These are phyloP conservation scores for Lentinula raphanica DNA, from an alignment of 768 basidiomycete genomes.

Conservation along the genomic window DNA sequence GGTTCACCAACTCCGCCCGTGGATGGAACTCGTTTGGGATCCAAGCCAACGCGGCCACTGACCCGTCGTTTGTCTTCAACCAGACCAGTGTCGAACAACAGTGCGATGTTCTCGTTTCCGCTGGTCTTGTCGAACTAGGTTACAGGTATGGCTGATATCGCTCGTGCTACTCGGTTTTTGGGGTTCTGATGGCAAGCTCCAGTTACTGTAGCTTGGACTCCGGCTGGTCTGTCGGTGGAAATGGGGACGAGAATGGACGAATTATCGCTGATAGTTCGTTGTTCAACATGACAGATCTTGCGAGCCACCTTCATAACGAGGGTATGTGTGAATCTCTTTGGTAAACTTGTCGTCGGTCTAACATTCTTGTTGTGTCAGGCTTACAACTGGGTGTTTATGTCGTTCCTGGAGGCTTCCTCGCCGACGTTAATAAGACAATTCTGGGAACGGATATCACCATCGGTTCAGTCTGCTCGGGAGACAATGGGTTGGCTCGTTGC, in stretches of 20 bases:
- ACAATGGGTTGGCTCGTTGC: conserved; percentile 7
- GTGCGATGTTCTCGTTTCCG: conserved; percentile 5
- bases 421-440: conserved; percentile 9
- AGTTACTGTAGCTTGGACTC: conserved; percentile 8
- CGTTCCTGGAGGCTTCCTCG: conserved; percentile 7
- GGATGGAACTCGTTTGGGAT: conserved; percentile 11
- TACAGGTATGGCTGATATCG: neutral
- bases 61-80: conserved; percentile 5
- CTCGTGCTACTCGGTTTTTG: neutral
- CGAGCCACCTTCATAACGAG: conserved; percentile 6
- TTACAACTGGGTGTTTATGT: conserved; percentile 9
- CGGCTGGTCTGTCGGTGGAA: conserved; percentile 10
- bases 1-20: conserved; percentile 5
- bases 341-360: neutral
- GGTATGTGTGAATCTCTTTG: neutral
- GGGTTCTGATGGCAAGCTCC: neutral
- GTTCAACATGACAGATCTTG: conserved; percentile 4
- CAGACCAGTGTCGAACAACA: conserved; percentile 4
- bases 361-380: neutral
- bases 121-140: neutral
- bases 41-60: conserved; percentile 6
- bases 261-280: conserved; percentile 6
- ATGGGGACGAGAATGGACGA: conserved; percentile 10
- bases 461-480: conserved; percentile 8
- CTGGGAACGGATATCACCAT: conserved; percentile 7